phyloP scores from a whole-genome alignment of 768 basidiomycete species.

The Suillus paluster region DNA sequence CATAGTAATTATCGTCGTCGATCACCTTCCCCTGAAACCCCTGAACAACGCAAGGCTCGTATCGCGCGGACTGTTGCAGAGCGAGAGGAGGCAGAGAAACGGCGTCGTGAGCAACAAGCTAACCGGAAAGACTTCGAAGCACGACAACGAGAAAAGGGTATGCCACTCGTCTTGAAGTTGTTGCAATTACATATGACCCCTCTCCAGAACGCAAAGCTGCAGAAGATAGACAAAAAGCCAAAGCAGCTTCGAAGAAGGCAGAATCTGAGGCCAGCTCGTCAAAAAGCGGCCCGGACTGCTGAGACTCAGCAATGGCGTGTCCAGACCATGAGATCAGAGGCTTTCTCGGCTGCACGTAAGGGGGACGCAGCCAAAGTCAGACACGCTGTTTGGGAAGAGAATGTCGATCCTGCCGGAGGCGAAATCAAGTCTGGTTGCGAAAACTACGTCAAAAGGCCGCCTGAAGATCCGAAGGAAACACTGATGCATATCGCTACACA shows the following conservation, averaged over 20 bases:
- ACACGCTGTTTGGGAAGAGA: slow-evolving; percentile 69
- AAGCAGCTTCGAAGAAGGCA: slow-evolving; percentile 58
- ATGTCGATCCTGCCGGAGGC: slow-evolving; percentile 72
- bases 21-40: slow-evolving; percentile 43
- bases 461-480: slow-evolving; percentile 66
- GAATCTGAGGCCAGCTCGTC: slow-evolving; percentile 53
- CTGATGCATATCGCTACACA: slow-evolving; percentile 68
- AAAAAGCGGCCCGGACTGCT: slow-evolving; percentile 51
- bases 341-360: slow-evolving; percentile 68
- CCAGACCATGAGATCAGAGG: slow-evolving; percentile 61
- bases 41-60: slow-evolving; percentile 57
- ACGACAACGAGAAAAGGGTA: slow-evolving; percentile 57
- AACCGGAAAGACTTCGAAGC: slow-evolving; percentile 50
- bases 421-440: slow-evolving; percentile 64
- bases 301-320: slow-evolving; percentile 49
- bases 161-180: slow-evolving; percentile 15
- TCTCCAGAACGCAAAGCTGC: slow-evolving; percentile 56
- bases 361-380: slow-evolving; percentile 58
- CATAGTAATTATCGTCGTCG: slow-evolving; percentile 23
- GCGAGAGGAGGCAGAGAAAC: slow-evolving; percentile 56
- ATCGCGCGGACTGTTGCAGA: slow-evolving; percentile 54
- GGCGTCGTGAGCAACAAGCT: slow-evolving; percentile 53
- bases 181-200: slow-evolving; percentile 12
- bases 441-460: slow-evolving; percentile 48
- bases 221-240: slow-evolving; percentile 60